Percentiles rank a stretch among this genome's conserved stretches.
Conservation (phyloP, 176 grass and related monocot species). For the Phoenix roebelenii region DNA sequence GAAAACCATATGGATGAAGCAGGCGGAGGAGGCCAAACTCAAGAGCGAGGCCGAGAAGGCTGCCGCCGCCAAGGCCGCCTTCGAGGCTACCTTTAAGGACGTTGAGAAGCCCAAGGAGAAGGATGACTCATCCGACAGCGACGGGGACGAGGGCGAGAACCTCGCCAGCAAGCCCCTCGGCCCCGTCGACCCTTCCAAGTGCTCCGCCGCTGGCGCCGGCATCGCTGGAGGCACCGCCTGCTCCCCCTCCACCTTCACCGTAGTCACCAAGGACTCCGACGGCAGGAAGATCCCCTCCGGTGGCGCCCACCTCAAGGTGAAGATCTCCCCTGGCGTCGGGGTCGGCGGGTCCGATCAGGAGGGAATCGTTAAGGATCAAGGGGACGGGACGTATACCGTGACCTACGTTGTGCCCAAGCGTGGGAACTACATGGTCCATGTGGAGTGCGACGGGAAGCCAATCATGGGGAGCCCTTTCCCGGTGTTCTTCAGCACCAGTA, state of each 20-base stretch:
- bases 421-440: conserved; percentile 86
- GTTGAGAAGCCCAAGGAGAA: conserved; percentile 24
- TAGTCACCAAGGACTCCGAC: conserved; percentile 57
- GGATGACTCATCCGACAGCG: conserved; percentile 7
- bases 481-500: conserved; percentile 74
- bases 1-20: conserved; percentile 81
- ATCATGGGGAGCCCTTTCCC: conserved; percentile 94
- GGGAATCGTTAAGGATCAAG: conserved; percentile 61
- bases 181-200: conserved; percentile 57
- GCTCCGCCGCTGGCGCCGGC: conserved; percentile 54
- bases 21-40: conserved; percentile 92
- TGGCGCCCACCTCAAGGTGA: conserved; percentile 41
- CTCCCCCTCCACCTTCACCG: conserved; percentile 43
- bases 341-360: conserved; percentile 60
- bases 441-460: conserved; percentile 48
- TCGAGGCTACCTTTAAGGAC: conserved; percentile 83
- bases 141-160: conserved; percentile 20
- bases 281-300: conserved; percentile 43
- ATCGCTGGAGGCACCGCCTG: conserved; percentile 55
- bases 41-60: conserved; percentile 88
- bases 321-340: conserved; percentile 45
- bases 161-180: conserved; percentile 31
- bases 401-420: conserved; percentile 81
- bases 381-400: conserved; percentile 63
- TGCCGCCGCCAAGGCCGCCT: conserved; percentile 85